These are phyloP conservation scores for Penicillium coffeae DNA, from an alignment of 495 filamentous ascomycete species.

Conservation along the genomic window DNA sequence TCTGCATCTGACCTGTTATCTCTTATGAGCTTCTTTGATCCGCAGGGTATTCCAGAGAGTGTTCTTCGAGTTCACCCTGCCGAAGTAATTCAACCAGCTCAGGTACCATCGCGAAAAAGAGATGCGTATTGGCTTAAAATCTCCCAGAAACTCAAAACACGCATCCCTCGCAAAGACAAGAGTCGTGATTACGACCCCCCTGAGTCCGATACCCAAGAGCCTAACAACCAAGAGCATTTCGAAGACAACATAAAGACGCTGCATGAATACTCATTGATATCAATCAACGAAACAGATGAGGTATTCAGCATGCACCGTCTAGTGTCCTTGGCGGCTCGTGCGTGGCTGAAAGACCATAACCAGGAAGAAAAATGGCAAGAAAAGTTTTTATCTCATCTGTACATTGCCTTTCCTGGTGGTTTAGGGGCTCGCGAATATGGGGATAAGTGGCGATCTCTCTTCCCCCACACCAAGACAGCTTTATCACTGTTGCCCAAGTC, in stretches of 20 bases:
- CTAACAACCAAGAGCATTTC: not conserved
- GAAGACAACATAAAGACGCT: slow-evolving; percentile 5
- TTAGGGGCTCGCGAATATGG: slow-evolving; percentile 2
- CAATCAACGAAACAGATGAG: not conserved
- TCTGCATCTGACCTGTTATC: slow-evolving; percentile 18
- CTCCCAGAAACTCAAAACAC: not conserved
- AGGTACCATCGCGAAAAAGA: not conserved
- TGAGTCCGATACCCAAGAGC: too few relatives aligned
- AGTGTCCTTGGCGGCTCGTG: not conserved
- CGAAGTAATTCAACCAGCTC: not conserved
- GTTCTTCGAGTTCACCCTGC: not conserved
- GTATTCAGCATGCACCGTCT: slow-evolving; percentile 10
- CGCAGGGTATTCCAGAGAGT: slow-evolving; percentile 9
- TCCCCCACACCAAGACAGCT: slow-evolving; percentile 6
- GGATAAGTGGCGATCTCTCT: slow-evolving; percentile 5
- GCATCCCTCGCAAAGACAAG: too few relatives aligned
- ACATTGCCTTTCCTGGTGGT: not conserved
- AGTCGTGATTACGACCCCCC: too few relatives aligned
- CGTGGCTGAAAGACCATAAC: slow-evolving; percentile 13
- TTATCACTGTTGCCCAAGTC: slow-evolving; percentile 6
- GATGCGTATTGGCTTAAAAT: not conserved
- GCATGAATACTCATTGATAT: slow-evolving; percentile 7
- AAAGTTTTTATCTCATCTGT: not conserved
- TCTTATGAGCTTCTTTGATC: slow-evolving; percentile 22
- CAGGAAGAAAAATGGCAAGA: slow-evolving; percentile 27